Percentiles rank a stretch among this genome's conserved stretches.
Evolutionary conservation across 2,329 filamentous ascomycete species (phyloP).

Genomic region (Trichoderma citrinoviride): DNA sequence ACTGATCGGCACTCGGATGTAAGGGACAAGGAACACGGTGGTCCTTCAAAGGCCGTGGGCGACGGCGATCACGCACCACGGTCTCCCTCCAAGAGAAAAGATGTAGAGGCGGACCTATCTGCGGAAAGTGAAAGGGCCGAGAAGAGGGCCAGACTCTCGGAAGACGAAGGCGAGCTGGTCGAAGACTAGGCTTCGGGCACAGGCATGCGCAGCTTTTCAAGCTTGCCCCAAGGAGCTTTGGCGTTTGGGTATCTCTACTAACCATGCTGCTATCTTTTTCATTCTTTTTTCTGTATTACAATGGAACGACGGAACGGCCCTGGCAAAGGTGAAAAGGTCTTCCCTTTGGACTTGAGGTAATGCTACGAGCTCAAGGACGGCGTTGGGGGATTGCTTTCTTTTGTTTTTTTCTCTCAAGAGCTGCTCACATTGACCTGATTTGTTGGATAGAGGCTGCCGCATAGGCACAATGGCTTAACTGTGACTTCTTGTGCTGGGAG

Average conservation of each 20-base stretch:
- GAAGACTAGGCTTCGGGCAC: slow-evolving; percentile 31
- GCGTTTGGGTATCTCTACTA: slow-evolving; percentile 7
- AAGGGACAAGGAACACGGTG: slow-evolving; percentile 27
- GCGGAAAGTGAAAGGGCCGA: slow-evolving; percentile 38
- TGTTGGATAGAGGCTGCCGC: slow-evolving; percentile 21
- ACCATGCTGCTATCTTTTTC: not conserved
- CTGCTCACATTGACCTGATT: slow-evolving; percentile 6
- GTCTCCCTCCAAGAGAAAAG: slow-evolving; percentile 46
- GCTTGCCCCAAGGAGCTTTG: not conserved
- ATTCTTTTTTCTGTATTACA: not conserved
- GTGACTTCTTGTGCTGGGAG: not conserved
- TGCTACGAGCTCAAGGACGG: slow-evolving; percentile 7
- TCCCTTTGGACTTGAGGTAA: slow-evolving; percentile 1
- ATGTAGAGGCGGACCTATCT: slow-evolving; percentile 36
- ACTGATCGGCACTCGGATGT: slow-evolving; percentile 33
- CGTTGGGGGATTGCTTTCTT: slow-evolving; percentile 5
- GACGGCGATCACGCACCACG: slow-evolving; percentile 33
- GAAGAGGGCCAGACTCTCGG: slow-evolving; percentile 46
- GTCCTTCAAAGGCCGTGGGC: slow-evolving; percentile 37
- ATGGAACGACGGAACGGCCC: not conserved
- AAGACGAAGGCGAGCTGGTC: slow-evolving; percentile 49
- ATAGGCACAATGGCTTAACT: slow-evolving; percentile 16
- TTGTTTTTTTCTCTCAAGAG: not conserved
- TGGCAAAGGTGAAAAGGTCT: slow-evolving; percentile 3
- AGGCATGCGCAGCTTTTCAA: not conserved